Base-by-base conservation (phyloP, 352 stramenopile species). In the Chrysophaeum taylorii region DNA sequence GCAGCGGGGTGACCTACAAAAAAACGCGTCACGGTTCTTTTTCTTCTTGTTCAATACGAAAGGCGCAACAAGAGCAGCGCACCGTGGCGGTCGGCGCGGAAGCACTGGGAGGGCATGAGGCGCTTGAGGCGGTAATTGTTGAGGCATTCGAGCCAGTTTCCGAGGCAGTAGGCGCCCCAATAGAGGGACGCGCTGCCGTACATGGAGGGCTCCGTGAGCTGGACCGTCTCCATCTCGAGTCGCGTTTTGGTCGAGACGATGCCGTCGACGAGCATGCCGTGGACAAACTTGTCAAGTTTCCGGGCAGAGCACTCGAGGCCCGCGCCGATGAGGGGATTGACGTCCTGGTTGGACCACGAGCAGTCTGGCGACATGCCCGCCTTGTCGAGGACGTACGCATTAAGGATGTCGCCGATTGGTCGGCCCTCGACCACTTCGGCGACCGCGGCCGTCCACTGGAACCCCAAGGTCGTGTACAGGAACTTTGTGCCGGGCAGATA, bases 141-240 rank as follows among this genome's bases (percentile, higher is more conserved):
- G 25, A 62, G 7, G 50, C 50, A 62, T 31, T 62, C 50, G 15
- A 14, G 25, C 50, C 50, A 62, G 50, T 62, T 62, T 2, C 50
- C 50, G n/a, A 62, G 7, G 50, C 50, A 62, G 27, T 62, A 62
- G 27, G 50, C 25, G 27, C 50, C 50, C 50, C 50, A 62, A 31
- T 25, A 62, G 2, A 31, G 27, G 2, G 50, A 39, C 50, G 50
- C 38, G 27, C 25, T 37, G 2, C 25, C 35, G 50, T 62, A 62
- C 25, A 15, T 2, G 4, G 50, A 35, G 4, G 38, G 4, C 25
- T 62, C 25, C 5, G 50, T 37, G 7, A 62, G 27, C 50, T 62
- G 50, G 50, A 62, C 50, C n/a, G 50, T 62, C 27, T 62, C 50
- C 50, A 37, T 37, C 25, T 35, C 50, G 7, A 21, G 7, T 25